Evolutionary conservation across 78 protist species (phyloP), one percentile per base, ranked within the genome.

Genomic region (Parvularia atlantis): DNA sequence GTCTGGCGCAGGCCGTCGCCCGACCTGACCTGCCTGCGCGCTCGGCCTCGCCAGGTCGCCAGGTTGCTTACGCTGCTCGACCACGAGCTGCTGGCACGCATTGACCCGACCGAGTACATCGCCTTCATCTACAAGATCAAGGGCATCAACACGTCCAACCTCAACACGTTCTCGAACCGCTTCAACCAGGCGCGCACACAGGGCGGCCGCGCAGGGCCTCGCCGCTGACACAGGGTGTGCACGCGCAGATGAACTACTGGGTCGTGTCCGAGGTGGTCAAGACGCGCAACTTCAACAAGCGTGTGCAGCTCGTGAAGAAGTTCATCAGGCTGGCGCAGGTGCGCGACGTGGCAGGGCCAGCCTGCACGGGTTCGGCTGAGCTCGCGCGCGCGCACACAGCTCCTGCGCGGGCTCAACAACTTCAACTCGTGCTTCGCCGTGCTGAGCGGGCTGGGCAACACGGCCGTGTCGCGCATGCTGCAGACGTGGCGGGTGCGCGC

Each of bases 101-200:
- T 53, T 24, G 59, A 53, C 11, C 59, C 59, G 28, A 24, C n/a
- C 59, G 59, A 53, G 59, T 53, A 53, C 59, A 53, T 53, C n/a
- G 4, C 5, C 59, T 13, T 16, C 19, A 24, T 53, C 35, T 53
- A 24, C 10, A 53, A 53, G 59, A 6, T 6, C 59, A 24, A 26
- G 28, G 59, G n/a, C 11, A 6, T 13, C 10, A 14, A 6, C 35
- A 24, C 59, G 28, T 6, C n/a, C 59, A 53, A 53, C 59, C 19
- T 53, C 59, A 53, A 14, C 11, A 24, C 59, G 13, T 53, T 53
- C n/a, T 26, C 59, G 33, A 14, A 53, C 35, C 59, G 59, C 35
- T 53, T 53, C 59, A 53, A 53, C 59, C 33, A 53, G 59, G 59
- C 11, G n/a, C 59, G n/a, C n/a, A 6, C 4, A 6, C 13, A 13